Base-by-base conservation (phyloP, 2,329 filamentous ascomycete genomes). In the Paracoccidioides brasiliensis region DNA sequence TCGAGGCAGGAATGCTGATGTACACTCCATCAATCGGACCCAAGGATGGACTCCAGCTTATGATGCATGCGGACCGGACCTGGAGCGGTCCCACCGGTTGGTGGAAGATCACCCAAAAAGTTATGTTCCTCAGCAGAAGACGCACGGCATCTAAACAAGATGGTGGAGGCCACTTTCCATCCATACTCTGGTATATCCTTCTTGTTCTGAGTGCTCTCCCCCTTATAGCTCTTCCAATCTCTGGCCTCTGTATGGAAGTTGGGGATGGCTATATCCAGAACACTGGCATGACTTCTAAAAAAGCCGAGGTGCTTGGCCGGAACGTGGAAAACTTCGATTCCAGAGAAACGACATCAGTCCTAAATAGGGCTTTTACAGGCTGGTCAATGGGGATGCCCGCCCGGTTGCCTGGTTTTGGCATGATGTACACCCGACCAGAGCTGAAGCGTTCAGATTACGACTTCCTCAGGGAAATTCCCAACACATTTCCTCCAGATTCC, bases 1-100 rank as follows among this genome's bases (percentile, higher is more conserved):
- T 38, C 14, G 50, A 53, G 38, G 50, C 50, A 15, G 50, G 37
- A 53, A 53, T 53, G 15, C 22, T 53, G 50, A 53, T 53, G 50
- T 43, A 43, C 28, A 32, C 32, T 40, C 50, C 10, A 42, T 33
- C 33, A 5, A 38, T 53, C 22, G 50, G 15, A 8, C 40, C 40
- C 15, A 41, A 30, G 12, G 14, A 53, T 15, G 50, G 38, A 5
- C 37, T 53, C 14, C 50, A 53, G 30, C 30, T 53, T 3, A 53
- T 53, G 50, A 53, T 53, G 50, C 38, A 53, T 43, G 50, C 50
- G 10, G 50, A 53, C n/a, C 37, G 40, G n/a, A 53, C 50, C 8
- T 53, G 50, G 38, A 43, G 15, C 32, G 50, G 50, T 10, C 50
- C 50, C 4, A 42, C 38, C 9, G 50, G 50, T 28, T 53, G 50